Evolutionary conservation across 768 basidiomycete species (phyloP), one percentile per base, ranked within the genome.

Genomic region (Hypholoma fasciculare): DNA sequence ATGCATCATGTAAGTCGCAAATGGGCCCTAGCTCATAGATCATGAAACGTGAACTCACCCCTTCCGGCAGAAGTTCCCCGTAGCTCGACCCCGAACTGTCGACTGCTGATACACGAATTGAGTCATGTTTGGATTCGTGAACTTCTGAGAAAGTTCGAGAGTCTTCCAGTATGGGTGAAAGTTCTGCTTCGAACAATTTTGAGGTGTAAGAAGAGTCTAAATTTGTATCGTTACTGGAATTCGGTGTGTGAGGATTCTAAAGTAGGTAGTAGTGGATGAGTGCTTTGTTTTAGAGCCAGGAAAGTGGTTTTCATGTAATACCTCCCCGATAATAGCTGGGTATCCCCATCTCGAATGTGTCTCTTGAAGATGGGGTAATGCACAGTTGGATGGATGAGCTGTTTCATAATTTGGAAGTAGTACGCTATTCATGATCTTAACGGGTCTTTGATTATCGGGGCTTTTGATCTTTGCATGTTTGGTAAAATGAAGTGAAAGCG

Each of bases 31-130:
- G 9, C 30, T 34, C 30, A 34, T 34, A 34, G 30, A 34, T 34
- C 30, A 9, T 34, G 30, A 34, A 34, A 34, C 30, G 30, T 34
- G 16, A 23, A 51, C 49, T 51, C 34, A 51, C 49, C 34, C 49
- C 38, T 11, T 30, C 38, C 2, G 20, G 9, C 20, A 52, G 40
- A 13, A 52, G 37, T 36, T 52, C 37, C 12, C 51, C 51, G 17
- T 52, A 52, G 20, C 51, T 52, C 13, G 51, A 39, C 19, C 51
- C 51, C 19, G 51, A 52, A 23, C 51, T 52, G 8, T 40, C 37
- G 5, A 19, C 26, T 4, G 23, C 12, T n/a, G 40, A 42, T 9
- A 36, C 9, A 38, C 3, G 40, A 11, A 19, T 52, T 1, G 19
- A 52, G 13, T 52, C 38, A 9, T 42, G 30, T 7, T 19, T 30